Evolutionary conservation across 805 yeast genomes (phyloP).

Genomic region (Clavispora fructus): DNA sequence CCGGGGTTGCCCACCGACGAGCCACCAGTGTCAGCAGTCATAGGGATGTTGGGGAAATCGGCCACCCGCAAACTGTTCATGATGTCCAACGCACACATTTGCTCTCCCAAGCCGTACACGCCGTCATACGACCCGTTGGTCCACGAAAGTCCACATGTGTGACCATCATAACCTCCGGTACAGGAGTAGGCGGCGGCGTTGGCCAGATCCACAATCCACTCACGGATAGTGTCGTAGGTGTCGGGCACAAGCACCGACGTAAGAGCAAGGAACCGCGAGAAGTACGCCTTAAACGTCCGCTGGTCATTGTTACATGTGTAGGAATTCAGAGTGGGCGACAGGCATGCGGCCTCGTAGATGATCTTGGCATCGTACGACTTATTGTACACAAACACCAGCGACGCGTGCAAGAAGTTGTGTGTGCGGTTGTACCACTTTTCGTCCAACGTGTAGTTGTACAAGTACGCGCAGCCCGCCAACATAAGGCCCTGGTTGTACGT

Average conservation of each 20-base stretch:
- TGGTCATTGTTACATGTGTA: slow-evolving; percentile 76
- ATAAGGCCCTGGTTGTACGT: slow-evolving; percentile 80
- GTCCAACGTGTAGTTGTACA: slow-evolving; percentile 69
- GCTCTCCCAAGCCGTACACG: slow-evolving; percentile 16
- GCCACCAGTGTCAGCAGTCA: slow-evolving; percentile 33
- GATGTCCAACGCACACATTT: slow-evolving; percentile 18
- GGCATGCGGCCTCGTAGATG: slow-evolving; percentile 84
- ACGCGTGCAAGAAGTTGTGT: slow-evolving; percentile 48
- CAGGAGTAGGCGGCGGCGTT: slow-evolving; percentile 18
- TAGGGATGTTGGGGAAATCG: slow-evolving; percentile 24
- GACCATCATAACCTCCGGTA: slow-evolving; percentile 16
- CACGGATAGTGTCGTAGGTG: slow-evolving; percentile 42
- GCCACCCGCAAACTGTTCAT: slow-evolving; percentile 17
- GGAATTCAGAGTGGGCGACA: slow-evolving; percentile 30
- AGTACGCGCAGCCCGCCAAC: slow-evolving; percentile 73
- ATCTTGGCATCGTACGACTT: slow-evolving; percentile 32
- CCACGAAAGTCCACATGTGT: slow-evolving; percentile 19
- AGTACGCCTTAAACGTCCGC: slow-evolving; percentile 85
- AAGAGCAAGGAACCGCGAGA: slow-evolving; percentile 67
- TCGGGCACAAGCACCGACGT: slow-evolving; percentile 70
- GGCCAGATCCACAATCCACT: slow-evolving; percentile 38
- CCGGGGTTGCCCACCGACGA: slow-evolving; percentile 28
- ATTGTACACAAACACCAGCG: slow-evolving; percentile 49
- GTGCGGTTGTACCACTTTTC: slow-evolving; percentile 64
- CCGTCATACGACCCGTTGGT: slow-evolving; percentile 15